Base-by-base conservation (phyloP, 2,329 filamentous ascomycete genomes). In the Mollisia scopiformis region DNA sequence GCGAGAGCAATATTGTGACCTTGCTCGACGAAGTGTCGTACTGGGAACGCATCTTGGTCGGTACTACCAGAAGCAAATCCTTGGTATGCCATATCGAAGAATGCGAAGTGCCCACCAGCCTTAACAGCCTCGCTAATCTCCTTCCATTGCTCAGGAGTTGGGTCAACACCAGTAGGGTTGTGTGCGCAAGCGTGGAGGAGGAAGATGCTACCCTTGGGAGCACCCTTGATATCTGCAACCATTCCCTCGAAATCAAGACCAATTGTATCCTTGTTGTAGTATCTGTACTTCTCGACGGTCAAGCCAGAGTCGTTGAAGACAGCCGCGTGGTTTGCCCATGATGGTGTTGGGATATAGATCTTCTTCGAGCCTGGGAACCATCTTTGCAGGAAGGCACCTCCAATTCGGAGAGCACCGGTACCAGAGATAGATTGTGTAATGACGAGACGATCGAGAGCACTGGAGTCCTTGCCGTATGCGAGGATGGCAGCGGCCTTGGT, bases 51-150 rank as follows among this genome's bases (percentile, higher is more conserved):
- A 76, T 99, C 94, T 78, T 88, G 88, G 83, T 96, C 87, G 67
- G 91, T 95, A 80, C 96, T 87, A 70, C 94, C 94, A 67, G 90
- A 95, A 71, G 94, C 94, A 75, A 99, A 98, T 72, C 94, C 94
- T 82, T 99, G 94, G 85, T 99, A 99, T 67, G 94, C 94, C 93
- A 97, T 97, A 79, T 98, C 94, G 82, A 98, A 99, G 87, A 99
- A 97, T 72, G 92, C 88, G 77, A 90, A 96, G 85, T 98, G 94
- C 54, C 84, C 88, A 77, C 90, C 88, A 75, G 87, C 85, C 86
- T 96, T 96, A 78, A 97, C 88, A 64, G 89, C 90, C 63, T 90
- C 81, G 78, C 91, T 92, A 77, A 99, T 95, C 81, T 94, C 83
- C 79, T 87, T 87, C 94, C 94, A 98, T 83, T 98, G 94, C 77